Base-by-base conservation (phyloP, 2,329 filamentous ascomycete species). In the Aureobasidium leucospermi region DNA sequence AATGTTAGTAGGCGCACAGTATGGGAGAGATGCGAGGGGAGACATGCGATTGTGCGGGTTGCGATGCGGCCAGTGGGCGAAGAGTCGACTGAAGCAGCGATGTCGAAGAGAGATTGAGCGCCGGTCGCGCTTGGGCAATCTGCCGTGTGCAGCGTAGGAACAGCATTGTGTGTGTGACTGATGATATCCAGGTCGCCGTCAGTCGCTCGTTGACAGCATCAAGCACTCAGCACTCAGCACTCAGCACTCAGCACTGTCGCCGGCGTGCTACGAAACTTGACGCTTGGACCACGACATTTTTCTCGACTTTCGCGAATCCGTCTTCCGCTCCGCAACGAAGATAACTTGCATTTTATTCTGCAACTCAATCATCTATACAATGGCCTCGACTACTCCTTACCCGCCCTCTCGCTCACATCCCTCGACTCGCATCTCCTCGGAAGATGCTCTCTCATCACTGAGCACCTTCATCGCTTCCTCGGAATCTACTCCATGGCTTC, bases 401-500 rank as follows among this genome's bases (percentile, higher is more conserved):
- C 74, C 75, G 11, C 75, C 75, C 8, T 58, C 59, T 6, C 64
- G 68, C 58, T 68, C 69, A 49, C 69, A 71, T 63, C 58, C 73
- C 52, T 66, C 68, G 49, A 64, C 64, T 45, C 65, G 69, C 39
- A 67, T 78, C 61, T 66, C 71, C 32, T 65, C 68, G 47, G 38
- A 65, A 10, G 61, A 62, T 41, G 76, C 77, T 43, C 70, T 71
- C 36, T 39, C 58, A 4, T 65, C 70, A 16, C 67, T 80, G 23
- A 64, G 73, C 16, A 67, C 67, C 60, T 80, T 76, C 69, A 69
- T 79, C 42, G 41, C 65, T 41, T 66, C 70, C 64, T 73, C 75
- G 2, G 69, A 73, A 60, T 67, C 67, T 5, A 67, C 73, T 60
- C 68, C 77, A n/a, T 71, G 77, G 66, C 70, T 79, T 7, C 78